Evolutionary conservation across 140 eudicot genomes (phyloP), one percentile per base, ranked within the genome.

Genomic region (Senecio squalidus): DNA sequence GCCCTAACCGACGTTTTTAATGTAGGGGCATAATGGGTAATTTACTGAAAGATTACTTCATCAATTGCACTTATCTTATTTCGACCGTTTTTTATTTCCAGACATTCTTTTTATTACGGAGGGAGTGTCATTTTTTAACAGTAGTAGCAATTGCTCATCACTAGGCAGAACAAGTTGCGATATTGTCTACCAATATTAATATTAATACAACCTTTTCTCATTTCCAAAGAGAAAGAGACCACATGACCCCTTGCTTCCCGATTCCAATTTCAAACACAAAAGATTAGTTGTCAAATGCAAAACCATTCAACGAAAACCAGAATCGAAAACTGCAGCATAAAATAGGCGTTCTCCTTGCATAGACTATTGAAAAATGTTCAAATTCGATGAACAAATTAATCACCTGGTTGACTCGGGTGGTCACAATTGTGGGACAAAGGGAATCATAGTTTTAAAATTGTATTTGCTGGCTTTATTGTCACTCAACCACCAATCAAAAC

Each of bases 391-490:
- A 34, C 30, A n/a, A 28, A 36, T 39, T 46, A n/a, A 30, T 44
- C 25, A 71, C 60, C 36, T 45, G 43, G 62, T 46, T 63, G 70
- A 62, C 76, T 71, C 48, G 9, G 64, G 45, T 17, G 16, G 44
- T 52, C 41, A 22, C 38, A 63, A 60, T 36, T 27, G 41, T 57
- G 67, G 46, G 77, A 72, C 72, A 72, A 64, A 64, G 15, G 34
- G 77, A 64, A 72, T 64, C 71, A 62, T 71, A 54, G 70, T 30
- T 54, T 54, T 53, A 62, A 55, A 55, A 31, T n/a, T n/a, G 47
- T 3, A 64, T 64, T 72, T 46, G 77, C 72, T 72, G 77, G 77
- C 77, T n/a, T n/a, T n/a, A 72, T 64, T 56, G 77, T 48, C 57
- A 64, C 72, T 48, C 40, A 56, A 56, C 67, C 55, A 72, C 77